A percentile compares a stretch with the other conserved stretches of the same genome.
phyloP scores from a whole-genome alignment of 352 stramenopile genomes.

The Phytophthora niederhauseri region DNA sequence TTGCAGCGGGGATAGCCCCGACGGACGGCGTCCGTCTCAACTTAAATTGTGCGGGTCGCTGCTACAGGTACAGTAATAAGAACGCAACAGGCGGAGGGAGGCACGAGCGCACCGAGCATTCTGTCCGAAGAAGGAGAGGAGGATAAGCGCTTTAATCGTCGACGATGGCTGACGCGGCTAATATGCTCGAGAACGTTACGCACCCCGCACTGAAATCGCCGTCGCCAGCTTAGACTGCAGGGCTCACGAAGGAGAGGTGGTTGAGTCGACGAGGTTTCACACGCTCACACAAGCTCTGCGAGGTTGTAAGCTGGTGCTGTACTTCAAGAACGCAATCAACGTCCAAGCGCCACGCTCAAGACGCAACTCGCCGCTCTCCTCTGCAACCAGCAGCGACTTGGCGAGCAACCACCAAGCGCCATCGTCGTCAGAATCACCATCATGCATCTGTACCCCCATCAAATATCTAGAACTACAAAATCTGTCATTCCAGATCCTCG shows the following conservation, averaged over 20 bases:
- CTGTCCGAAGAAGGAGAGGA: slow-evolving; percentile 3
- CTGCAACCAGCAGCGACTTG: neutral
- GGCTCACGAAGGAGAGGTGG: neutral
- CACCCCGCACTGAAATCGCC: neutral
- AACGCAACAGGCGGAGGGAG: neutral
- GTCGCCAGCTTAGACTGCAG: neutral
- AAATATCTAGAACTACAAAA: neutral
- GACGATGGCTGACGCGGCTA: slow-evolving; percentile 3
- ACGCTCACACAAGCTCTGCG: neutral
- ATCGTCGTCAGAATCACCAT: too few species aligned
- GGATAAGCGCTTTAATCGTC: neutral
- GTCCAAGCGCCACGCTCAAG: neutral
- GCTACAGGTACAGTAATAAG: neutral
- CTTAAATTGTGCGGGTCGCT: slow-evolving; percentile 2
- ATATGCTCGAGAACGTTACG: slow-evolving; percentile 1
- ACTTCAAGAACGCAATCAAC: slow-evolving; percentile 6
- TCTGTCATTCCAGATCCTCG: neutral
- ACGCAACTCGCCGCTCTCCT: neutral
- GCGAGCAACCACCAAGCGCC: neutral
- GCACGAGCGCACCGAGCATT: neutral
- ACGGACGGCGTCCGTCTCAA: slow-evolving; percentile 18
- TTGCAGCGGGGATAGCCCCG: slow-evolving; percentile 8
- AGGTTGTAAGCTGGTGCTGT: neutral
- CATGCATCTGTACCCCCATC: neutral
- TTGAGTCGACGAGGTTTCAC: neutral